Evolutionary conservation across 139 green algal species (phyloP).

Genomic region (Micractinium conductrix): DNA sequence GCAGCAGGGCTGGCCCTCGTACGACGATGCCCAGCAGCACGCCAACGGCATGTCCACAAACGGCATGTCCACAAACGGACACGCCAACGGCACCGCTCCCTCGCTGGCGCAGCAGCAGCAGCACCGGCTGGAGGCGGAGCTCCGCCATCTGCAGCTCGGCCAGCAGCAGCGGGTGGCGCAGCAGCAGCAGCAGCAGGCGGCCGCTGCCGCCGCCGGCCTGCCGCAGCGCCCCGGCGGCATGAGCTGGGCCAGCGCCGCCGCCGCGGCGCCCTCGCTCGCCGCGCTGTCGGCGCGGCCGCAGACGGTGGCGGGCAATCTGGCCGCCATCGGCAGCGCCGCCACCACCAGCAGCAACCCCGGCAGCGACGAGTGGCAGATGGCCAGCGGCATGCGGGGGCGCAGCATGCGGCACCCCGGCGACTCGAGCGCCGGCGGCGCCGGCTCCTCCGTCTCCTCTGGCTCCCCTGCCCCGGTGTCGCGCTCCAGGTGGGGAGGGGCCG

Average conservation of each 20-base stretch:
- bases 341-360: neutral
- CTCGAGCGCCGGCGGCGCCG: neutral
- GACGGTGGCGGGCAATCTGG: neutral
- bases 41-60: neutral
- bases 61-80: neutral
- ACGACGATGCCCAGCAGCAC: neutral
- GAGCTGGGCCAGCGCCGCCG: slow-evolving; percentile 6
- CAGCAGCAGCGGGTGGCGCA: neutral
- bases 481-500: slow-evolving; percentile 3
- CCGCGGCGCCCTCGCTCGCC: neutral
- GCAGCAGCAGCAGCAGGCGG: slow-evolving; percentile 10
- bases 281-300: neutral
- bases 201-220: neutral
- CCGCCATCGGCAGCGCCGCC: neutral
- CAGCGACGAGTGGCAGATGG: slow-evolving; percentile 28
- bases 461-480: neutral
- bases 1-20: neutral
- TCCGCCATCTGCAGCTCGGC: slow-evolving; percentile 11
- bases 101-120: slow-evolving; percentile 13
- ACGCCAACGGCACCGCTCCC: neutral
- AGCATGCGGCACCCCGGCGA: neutral
- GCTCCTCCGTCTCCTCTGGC: slow-evolving; percentile 15
- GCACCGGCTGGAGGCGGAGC: neutral
- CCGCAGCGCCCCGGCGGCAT: neutral
- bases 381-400: neutral